Percentiles rank a stretch among this genome's conserved stretches.
Conservation (phyloP, 306 rosid species). For the Prosopis cineraria region DNA sequence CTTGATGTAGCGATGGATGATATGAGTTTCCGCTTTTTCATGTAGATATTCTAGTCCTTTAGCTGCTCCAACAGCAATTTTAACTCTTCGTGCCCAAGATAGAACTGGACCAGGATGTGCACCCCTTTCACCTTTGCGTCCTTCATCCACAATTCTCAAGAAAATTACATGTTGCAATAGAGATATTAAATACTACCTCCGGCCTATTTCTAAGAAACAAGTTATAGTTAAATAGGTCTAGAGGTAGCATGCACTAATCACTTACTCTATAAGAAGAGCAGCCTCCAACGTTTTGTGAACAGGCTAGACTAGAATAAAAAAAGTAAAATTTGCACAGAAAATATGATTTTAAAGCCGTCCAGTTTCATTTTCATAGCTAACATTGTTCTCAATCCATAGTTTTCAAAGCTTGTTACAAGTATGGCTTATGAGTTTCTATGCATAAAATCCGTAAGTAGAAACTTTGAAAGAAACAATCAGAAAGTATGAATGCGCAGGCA, state of each 20-base stretch:
- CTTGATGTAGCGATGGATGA: constrained; percentile 84
- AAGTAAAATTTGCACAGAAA: background rate
- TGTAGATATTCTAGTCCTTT: constrained; percentile 80
- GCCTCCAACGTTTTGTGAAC: too few relatives aligned
- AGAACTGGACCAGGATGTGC: constrained; percentile 74
- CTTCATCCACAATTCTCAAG: constrained; percentile 43
- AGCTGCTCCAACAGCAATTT: constrained; percentile 86
- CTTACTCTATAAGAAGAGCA: background rate
- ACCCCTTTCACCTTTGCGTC: constrained; percentile 74
- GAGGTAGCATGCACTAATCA: background rate
- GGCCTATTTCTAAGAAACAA: too few relatives aligned
- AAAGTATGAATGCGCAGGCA: constrained; percentile 7
- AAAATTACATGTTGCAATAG: constrained; percentile 1
- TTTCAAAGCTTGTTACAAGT: background rate
- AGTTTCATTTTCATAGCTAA: constrained; percentile 4
- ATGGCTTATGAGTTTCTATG: background rate
- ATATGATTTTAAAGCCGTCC: background rate
- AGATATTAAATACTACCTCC: background rate
- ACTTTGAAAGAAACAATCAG: background rate
- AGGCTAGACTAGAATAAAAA: background rate
- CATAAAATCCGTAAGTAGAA: constrained; percentile 13
- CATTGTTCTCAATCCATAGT: constrained; percentile 6
- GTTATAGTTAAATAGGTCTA: too few relatives aligned
- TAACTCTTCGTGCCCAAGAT: constrained; percentile 76
- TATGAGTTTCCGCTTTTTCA: constrained; percentile 70